phyloP scores from a whole-genome alignment of 176 grass and related monocot genomes.

The Typha latifolia region DNA sequence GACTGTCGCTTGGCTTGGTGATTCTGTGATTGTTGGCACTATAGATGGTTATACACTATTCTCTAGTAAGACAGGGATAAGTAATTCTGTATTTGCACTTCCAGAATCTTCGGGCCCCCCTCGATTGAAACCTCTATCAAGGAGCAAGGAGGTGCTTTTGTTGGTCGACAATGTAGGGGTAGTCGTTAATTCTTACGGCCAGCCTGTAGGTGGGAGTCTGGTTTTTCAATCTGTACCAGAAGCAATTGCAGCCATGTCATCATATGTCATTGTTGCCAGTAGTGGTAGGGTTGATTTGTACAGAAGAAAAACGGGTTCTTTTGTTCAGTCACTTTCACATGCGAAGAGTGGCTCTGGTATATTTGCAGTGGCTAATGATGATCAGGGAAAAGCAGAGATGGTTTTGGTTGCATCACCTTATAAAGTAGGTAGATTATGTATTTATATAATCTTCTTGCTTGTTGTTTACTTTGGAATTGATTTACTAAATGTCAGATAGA shows the following conservation, averaged over 20 bases:
- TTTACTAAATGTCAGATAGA: too few species aligned
- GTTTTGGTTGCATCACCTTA: slow-evolving; percentile 67
- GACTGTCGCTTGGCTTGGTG: slow-evolving; percentile 58
- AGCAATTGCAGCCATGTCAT: slow-evolving; percentile 50
- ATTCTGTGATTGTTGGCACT: slow-evolving; percentile 59
- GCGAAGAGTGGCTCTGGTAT: slow-evolving; percentile 26
- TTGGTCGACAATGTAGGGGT: slow-evolving; percentile 89
- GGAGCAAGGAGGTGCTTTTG: slow-evolving; percentile 53
- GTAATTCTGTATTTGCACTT: slow-evolving; percentile 50
- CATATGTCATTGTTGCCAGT: slow-evolving; percentile 59
- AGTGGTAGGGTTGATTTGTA: slow-evolving; percentile 62
- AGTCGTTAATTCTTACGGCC: slow-evolving; percentile 37
- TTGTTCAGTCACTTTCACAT: slow-evolving; percentile 48
- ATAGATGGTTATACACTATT: slow-evolving; percentile 49
- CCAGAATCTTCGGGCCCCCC: slow-evolving; percentile 52
- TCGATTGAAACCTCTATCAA: slow-evolving; percentile 53
- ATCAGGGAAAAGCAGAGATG: slow-evolving; percentile 30
- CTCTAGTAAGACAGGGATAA: slow-evolving; percentile 23
- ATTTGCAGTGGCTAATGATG: slow-evolving; percentile 51
- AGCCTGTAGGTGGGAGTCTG: slow-evolving; percentile 67
- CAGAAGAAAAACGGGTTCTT: slow-evolving; percentile 54
- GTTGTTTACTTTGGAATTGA: too few species aligned
- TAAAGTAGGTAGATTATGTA: slow-evolving; percentile 81
- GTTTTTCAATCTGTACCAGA: slow-evolving; percentile 57
- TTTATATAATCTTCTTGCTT: background rate